A percentile compares a stretch with the other conserved stretches of the same genome.
Evolutionary conservation across 768 basidiomycete species (phyloP).

Genomic region (Phanerochaete carnosa): DNA sequence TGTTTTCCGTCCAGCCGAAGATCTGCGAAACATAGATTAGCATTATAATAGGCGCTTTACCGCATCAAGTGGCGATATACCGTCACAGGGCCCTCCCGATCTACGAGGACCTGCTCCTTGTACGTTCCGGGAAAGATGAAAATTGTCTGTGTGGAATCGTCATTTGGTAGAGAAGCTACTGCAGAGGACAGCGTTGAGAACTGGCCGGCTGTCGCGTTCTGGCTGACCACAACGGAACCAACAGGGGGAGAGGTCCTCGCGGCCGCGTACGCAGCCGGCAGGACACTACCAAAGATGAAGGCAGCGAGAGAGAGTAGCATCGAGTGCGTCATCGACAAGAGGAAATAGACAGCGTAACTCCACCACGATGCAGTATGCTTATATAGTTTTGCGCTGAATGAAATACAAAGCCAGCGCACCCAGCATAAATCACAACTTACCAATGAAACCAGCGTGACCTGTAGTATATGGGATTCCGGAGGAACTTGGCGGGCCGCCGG

Average conservation of each 20-base stretch:
- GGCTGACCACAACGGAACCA: neutral
- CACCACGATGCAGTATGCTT: no score
- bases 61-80: neutral
- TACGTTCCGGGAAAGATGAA: constrained; percentile 1
- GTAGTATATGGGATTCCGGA: neutral
- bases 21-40: neutral
- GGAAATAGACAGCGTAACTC: no score
- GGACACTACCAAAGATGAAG: neutral
- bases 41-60: neutral
- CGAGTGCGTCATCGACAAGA: neutral
- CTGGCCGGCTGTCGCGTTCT: neutral
- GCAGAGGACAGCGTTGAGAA: neutral
- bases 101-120: neutral
- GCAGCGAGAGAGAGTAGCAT: neutral
- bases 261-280: neutral
- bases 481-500: neutral
- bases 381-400: no score
- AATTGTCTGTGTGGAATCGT: neutral
- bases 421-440: neutral
- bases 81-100: neutral
- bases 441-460: neutral
- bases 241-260: neutral
- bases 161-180: neutral
- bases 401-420: no score
- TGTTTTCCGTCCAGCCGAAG: neutral